Evolutionary conservation across 2,329 filamentous ascomycete genomes (phyloP), one percentile per base, ranked within the genome.

Genomic region (Salinomyces thailandicus): DNA sequence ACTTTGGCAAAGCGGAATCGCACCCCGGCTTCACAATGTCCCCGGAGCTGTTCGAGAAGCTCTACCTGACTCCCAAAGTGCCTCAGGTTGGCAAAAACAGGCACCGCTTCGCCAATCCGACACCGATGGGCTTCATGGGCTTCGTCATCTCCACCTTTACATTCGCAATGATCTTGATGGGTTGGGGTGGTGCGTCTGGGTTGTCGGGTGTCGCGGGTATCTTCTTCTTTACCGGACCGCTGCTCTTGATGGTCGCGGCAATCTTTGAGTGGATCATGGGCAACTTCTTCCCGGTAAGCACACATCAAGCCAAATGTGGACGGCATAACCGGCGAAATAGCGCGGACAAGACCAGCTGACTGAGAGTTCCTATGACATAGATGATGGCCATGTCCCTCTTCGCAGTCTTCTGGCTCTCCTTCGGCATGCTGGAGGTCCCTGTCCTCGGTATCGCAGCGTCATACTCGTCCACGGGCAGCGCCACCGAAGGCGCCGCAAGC

Each of bases 251-350:
- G 11, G 59, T 69, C 20, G 57, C 62, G 18, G 63, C 66, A 38
- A 63, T 72, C 5, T 71, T 70, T 43, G 67, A 72, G 43, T 72
- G 68, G 67, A 62, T 72, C 31, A 66, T 67, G 61, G 64, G 63
- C 5, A 68, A 68, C 46, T 68, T 68, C 59, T 66, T 67, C 43
- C 56, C 63, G 2, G 35, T 38, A 31, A 18, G 33, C 31, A 8
- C 16, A 18, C 13, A 19, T 17, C n/a, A n/a, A n/a, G n/a, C n/a
- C n/a, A n/a, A n/a, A n/a, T n/a, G n/a, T n/a, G n/a, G n/a, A n/a
- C n/a, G n/a, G n/a, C n/a, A n/a, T 14, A 30, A 30, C 8, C 11
- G 28, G 28, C 14, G 7, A 6, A 9, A 24, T 15, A 8, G 20
- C 17, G 24, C 18, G 18, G 12, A 16, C 11, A 38, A 17, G 18